Conservation (phyloP, 164 flowering plant species). For the Sextonia rubra region DNA sequence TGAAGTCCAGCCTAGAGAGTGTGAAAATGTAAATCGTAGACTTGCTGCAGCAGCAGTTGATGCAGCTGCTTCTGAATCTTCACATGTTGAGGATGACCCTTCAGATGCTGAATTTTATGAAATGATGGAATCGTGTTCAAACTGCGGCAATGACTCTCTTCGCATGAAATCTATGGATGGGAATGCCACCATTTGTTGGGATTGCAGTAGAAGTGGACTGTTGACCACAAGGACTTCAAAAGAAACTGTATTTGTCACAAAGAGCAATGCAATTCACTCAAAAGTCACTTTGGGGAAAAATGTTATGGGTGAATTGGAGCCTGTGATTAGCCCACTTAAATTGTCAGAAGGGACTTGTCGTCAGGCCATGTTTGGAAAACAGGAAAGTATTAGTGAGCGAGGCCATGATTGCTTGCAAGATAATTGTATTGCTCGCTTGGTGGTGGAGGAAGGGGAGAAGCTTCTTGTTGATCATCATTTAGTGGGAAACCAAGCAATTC, state of each 20-base stretch:
- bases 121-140: constrained; percentile 37
- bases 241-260: constrained; percentile 7
- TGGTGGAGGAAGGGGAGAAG: constrained; percentile 34
- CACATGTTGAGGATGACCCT: constrained; percentile 17
- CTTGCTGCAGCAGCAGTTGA: constrained; percentile 18
- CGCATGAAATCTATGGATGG: constrained; percentile 26
- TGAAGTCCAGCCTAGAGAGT: constrained; percentile 21
- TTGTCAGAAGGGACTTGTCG: constrained; percentile 16
- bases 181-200: constrained; percentile 43
- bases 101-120: constrained; percentile 22
- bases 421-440: constrained; percentile 20
- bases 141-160: constrained; percentile 44
- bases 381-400: constrained; percentile 19
- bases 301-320: constrained; percentile 12
- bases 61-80: constrained; percentile 19
- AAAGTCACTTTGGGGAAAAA: constrained; percentile 17
- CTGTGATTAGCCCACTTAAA: constrained; percentile 13
- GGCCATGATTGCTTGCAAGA: constrained; percentile 20
- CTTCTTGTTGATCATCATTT: constrained; percentile 21
- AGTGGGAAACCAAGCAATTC: constrained; percentile 16
- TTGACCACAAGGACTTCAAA: constrained; percentile 8
- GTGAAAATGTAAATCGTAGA: constrained; percentile 17
- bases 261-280: constrained; percentile 14
- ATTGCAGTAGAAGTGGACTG: constrained; percentile 37
- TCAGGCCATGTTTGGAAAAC: constrained; percentile 20